Percentiles rank a stretch among this genome's conserved stretches.
These are phyloP conservation scores for Cicer judaicum DNA, from an alignment of 306 rosid genomes.

Conservation along the genomic window DNA sequence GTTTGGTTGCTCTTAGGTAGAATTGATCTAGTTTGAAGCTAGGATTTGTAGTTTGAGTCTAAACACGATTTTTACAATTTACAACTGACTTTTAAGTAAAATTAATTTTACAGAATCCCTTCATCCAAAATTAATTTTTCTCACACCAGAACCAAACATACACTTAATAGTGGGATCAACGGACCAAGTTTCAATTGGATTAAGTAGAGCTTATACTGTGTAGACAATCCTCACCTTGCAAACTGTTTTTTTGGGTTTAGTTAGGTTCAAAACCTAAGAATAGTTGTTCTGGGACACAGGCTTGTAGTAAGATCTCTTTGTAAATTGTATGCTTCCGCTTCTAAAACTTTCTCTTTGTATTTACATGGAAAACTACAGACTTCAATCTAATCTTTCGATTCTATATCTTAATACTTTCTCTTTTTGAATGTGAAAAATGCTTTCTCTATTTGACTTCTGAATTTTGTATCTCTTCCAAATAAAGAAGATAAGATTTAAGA, in stretches of 20 bases:
- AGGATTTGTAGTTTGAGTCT: too few relatives aligned
- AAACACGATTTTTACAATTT: too few relatives aligned
- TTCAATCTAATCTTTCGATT: slow-evolving; percentile 1
- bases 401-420: slow-evolving; percentile 14
- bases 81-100: too few relatives aligned
- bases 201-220: neutral
- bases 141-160: too few relatives aligned
- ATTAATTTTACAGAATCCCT: too few relatives aligned
- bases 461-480: neutral
- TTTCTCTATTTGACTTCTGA: slow-evolving; percentile 30
- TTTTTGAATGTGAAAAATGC: slow-evolving; percentile 15
- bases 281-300: neutral
- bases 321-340: slow-evolving; percentile 1
- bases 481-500: neutral
- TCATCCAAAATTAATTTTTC: too few relatives aligned
- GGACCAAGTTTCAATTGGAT: neutral
- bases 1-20: too few relatives aligned
- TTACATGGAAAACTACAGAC: slow-evolving; percentile 1
- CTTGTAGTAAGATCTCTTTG: slow-evolving; percentile 25
- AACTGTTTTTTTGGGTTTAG: too few relatives aligned
- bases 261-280: too few relatives aligned
- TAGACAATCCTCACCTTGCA: too few relatives aligned
- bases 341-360: neutral
- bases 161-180: too few relatives aligned
- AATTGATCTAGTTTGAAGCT: too few relatives aligned